These are phyloP conservation scores for Globisporangium acanthophoron DNA, from an alignment of 352 stramenopile genomes.

Conservation along the genomic window DNA sequence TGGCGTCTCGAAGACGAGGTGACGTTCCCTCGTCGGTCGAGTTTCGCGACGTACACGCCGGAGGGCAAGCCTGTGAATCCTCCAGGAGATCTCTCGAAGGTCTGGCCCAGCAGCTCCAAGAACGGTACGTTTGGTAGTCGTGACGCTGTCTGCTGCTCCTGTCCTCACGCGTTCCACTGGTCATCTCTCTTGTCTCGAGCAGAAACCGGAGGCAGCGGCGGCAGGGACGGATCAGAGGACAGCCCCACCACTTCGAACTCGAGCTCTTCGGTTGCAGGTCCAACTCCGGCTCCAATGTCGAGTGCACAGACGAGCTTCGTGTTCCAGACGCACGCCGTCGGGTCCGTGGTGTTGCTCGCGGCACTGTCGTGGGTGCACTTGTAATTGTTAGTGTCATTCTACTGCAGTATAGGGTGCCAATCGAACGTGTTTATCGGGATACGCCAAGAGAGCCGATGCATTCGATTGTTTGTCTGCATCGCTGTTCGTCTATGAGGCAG, in stretches of 20 bases:
- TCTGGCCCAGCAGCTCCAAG: constrained; percentile 17
- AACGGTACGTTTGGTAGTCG: constrained; percentile 16
- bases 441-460: background rate
- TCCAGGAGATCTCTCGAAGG: constrained; percentile 21
- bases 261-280: background rate
- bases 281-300: background rate
- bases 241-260: constrained; percentile 1
- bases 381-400: background rate
- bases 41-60: constrained; percentile 15
- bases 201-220: constrained; percentile 9
- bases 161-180: background rate
- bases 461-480: background rate
- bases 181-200: background rate
- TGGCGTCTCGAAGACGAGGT: constrained; percentile 45
- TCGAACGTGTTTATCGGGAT: background rate
- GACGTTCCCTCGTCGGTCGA: constrained; percentile 34
- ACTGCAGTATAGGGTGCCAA: too few relatives aligned
- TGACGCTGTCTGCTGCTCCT: background rate
- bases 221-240: constrained; percentile 5
- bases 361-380: background rate
- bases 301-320: background rate
- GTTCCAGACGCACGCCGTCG: background rate
- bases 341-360: background rate
- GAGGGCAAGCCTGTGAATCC: constrained; percentile 39
- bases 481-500: background rate